Percentiles rank a stretch among this genome's conserved stretches.
These are phyloP conservation scores for Stramenopiles sp. DNA, from an alignment of 352 stramenopile species.

Conservation along the genomic window DNA sequence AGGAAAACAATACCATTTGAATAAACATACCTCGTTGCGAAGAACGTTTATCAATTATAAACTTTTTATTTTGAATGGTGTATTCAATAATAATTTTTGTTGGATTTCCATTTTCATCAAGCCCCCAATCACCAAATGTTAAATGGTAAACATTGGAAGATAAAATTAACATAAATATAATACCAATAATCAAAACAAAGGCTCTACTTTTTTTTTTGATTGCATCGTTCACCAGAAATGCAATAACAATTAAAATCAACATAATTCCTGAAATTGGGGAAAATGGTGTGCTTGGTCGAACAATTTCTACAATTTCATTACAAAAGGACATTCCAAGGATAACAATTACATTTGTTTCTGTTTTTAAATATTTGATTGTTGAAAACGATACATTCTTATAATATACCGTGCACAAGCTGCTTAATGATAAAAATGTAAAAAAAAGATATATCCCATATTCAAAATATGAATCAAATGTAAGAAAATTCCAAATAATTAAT, in stretches of 20 bases:
- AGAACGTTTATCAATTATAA: background rate
- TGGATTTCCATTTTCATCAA: no score
- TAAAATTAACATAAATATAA: background rate
- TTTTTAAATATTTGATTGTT: background rate
- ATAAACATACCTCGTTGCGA: background rate
- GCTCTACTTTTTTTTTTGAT: background rate
- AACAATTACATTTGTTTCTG: background rate
- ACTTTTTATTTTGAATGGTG: background rate
- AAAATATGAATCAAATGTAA: background rate
- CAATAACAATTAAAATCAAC: background rate
- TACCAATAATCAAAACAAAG: background rate
- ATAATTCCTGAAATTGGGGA: background rate
- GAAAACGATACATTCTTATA: background rate
- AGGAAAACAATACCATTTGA: constrained; percentile 3
- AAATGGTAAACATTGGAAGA: background rate
- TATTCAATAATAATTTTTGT: background rate
- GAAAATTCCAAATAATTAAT: background rate
- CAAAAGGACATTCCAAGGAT: background rate
- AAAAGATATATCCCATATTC: background rate
- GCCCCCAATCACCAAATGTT: background rate
- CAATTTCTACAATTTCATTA: background rate
- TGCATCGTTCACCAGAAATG: background rate
- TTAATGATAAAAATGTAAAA: no score
- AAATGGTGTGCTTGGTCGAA: background rate
- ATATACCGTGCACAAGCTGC: background rate